A percentile compares a stretch with the other conserved stretches of the same genome.
phyloP scores from a whole-genome alignment of 2,329 filamentous ascomycete species.

The Fusarium sp. region DNA sequence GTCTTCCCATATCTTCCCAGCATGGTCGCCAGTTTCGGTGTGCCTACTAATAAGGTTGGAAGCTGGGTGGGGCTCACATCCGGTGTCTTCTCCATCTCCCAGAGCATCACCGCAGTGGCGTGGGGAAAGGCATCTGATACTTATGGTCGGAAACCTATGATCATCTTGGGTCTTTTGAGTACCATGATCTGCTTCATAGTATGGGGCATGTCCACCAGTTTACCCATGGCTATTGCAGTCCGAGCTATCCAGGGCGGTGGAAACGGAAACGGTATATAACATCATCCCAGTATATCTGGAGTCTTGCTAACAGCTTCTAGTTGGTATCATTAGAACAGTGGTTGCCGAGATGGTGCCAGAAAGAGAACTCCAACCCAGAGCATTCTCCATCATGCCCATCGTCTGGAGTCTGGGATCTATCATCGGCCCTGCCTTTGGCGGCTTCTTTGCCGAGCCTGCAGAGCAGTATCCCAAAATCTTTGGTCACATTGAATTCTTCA shows the following conservation, averaged over 20 bases:
- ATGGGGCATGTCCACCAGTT: constrained; percentile 85
- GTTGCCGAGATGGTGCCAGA: constrained; percentile 94
- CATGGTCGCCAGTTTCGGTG: constrained; percentile 85
- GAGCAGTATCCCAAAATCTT: constrained; percentile 80
- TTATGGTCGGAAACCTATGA: constrained; percentile 84
- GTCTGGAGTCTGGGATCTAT: constrained; percentile 90
- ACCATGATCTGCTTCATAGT: constrained; percentile 86
- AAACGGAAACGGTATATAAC: constrained; percentile 80
- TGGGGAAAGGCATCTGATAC: constrained; percentile 84
- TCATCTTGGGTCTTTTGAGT: constrained; percentile 78
- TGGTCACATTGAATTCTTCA: constrained; percentile 75
- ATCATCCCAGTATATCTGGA: no score
- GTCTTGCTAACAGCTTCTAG: constrained; percentile 53
- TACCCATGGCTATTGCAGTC: constrained; percentile 83
- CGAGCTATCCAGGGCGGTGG: constrained; percentile 84
- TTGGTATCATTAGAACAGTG: constrained; percentile 92
- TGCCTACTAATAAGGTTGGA: constrained; percentile 78
- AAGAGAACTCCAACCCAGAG: constrained; percentile 85
- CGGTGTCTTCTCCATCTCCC: constrained; percentile 78
- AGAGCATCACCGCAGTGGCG: constrained; percentile 77
- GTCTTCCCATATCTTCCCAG: constrained; percentile 80
- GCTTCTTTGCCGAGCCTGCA: constrained; percentile 85
- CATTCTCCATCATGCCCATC: constrained; percentile 94
- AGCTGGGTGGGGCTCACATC: constrained; percentile 84
- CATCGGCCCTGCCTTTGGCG: constrained; percentile 89